Evolutionary conservation across 345 rosid species (phyloP).

Genomic region (Anacardium occidentale): DNA sequence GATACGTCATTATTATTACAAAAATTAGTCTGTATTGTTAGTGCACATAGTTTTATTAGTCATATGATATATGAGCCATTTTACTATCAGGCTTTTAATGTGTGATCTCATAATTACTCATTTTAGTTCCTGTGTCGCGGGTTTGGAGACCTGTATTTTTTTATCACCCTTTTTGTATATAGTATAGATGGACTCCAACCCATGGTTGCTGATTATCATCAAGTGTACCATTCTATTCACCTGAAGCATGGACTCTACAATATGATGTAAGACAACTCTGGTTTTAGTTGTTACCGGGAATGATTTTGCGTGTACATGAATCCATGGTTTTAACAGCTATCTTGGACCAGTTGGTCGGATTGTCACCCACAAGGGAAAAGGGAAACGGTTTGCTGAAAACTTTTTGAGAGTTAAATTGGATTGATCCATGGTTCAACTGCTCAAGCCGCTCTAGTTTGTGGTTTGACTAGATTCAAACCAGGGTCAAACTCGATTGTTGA

Average conservation of each 20-base stretch:
- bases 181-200: constrained; percentile 2
- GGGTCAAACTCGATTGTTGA: no score
- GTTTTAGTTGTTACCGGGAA: background rate
- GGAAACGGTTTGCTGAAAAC: no score
- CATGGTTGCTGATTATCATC: background rate
- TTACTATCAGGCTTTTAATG: background rate
- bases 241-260: background rate
- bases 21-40: no score
- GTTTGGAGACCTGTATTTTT: background rate
- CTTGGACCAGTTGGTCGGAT: no score
- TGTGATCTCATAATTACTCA: background rate
- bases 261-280: background rate
- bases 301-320: background rate
- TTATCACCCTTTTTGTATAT: background rate
- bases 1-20: no score
- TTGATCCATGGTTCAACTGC: no score
- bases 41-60: no score
- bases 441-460: no score
- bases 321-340: no score
- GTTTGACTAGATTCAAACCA: no score
- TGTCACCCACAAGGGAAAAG: no score
- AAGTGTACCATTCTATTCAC: background rate
- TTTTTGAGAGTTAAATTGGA: no score
- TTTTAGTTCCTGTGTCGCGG: background rate
- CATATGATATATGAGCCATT: background rate